Base-by-base conservation (phyloP, 768 basidiomycete genomes). In the Amanita pseudoporphyria region DNA sequence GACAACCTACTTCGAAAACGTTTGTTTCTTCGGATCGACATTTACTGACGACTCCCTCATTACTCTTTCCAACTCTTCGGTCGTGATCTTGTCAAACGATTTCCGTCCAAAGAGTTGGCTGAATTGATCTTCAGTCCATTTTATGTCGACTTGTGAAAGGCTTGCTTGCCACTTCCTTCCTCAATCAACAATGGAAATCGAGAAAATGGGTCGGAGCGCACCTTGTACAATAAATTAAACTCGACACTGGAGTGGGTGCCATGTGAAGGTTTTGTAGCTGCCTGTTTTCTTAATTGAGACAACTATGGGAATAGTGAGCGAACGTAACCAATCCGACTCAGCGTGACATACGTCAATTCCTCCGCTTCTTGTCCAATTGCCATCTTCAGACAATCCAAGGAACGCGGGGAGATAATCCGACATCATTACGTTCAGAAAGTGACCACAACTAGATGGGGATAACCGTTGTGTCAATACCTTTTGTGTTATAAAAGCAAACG, bases 231-330 rank as follows among this genome's bases (percentile, higher is more conserved):
- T n/a, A 72, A 47, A 39, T 71, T 84, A 66, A 86, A 87, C 58
- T 87, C 86, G 24, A 83, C 69, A 22, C 82, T 84, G 49, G 72
- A 71, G 51, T 76, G 76, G 55, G 87, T 86, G 14, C 85, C 85
- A n/a, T n/a, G n/a, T n/a, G n/a, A n/a, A n/a, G n/a, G n/a, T n/a
- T n/a, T n/a, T n/a, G n/a, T n/a, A n/a, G n/a, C n/a, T n/a, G n/a
- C n/a, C n/a, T n/a, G n/a, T n/a, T n/a, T n/a, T n/a, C n/a, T n/a
- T n/a, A n/a, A n/a, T n/a, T n/a, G n/a, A n/a, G n/a, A n/a, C n/a
- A n/a, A n/a, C n/a, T n/a, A n/a, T n/a, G n/a, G n/a, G 40, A n/a
- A n/a, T n/a, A n/a, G n/a, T n/a, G n/a, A n/a, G n/a, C n/a, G n/a
- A n/a, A n/a, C n/a, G n/a, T n/a, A n/a, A n/a, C n/a, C n/a, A 16